Conservation (phyloP, 352 stramenopile genomes). For the Globisporangium carolinianum region DNA sequence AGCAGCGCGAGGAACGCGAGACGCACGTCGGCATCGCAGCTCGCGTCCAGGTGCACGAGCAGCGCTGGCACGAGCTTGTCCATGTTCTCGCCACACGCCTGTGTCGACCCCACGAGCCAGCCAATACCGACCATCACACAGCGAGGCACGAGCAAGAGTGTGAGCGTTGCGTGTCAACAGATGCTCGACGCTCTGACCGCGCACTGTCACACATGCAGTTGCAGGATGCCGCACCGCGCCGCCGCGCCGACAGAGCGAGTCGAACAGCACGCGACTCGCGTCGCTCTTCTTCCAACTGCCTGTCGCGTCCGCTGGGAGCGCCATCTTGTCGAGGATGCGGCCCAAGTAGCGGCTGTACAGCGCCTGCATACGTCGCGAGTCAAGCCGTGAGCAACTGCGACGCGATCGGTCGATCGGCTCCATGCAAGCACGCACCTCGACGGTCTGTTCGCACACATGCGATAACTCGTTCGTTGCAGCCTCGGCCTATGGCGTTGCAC, state of each 20-base stretch:
- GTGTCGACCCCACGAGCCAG: neutral
- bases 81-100: slow-evolving; percentile 63
- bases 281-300: slow-evolving; percentile 57
- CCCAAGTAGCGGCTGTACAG: slow-evolving; percentile 52
- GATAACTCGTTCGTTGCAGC: slow-evolving; percentile 29
- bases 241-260: slow-evolving; percentile 64
- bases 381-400: neutral
- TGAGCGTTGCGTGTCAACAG: neutral
- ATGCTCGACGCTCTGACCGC: neutral
- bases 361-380: slow-evolving; percentile 16
- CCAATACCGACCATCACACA: neutral
- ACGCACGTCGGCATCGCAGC: slow-evolving; percentile 66
- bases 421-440: slow-evolving; percentile 31
- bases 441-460: slow-evolving; percentile 15
- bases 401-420: no score
- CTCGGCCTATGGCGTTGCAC: slow-evolving; percentile 23
- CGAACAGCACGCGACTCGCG: slow-evolving; percentile 58
- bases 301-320: slow-evolving; percentile 27
- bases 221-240: slow-evolving; percentile 28
- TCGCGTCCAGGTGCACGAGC: slow-evolving; percentile 54
- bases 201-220: no score
- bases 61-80: slow-evolving; percentile 50
- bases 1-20: slow-evolving; percentile 79
- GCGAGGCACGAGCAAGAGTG: neutral
- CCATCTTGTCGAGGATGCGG: slow-evolving; percentile 48